Conservation (phyloP, 768 basidiomycete genomes). For the Agaricus subrufescens region DNA sequence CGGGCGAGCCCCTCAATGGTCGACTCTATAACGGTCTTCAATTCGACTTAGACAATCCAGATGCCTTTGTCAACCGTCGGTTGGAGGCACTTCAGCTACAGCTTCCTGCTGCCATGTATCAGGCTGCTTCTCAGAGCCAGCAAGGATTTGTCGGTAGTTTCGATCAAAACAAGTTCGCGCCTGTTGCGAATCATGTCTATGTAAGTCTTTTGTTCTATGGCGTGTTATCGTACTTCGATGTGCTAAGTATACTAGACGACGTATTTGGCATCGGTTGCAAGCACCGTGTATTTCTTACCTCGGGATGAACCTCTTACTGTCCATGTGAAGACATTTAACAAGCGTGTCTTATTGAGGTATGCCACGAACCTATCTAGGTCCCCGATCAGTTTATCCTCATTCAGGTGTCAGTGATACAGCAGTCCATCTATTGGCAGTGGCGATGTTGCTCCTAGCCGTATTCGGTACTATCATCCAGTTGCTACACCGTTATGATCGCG, state of each 20-base stretch:
- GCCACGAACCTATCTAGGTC: background rate
- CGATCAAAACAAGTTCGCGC: conserved; percentile 28
- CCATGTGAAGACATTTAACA: conserved; percentile 37
- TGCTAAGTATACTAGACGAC: conserved; percentile 24
- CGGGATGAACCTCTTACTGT: conserved; percentile 29
- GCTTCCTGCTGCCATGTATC: conserved; percentile 48
- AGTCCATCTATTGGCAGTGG: conserved; percentile 36
- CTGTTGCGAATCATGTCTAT: conserved; percentile 39
- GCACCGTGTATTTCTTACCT: conserved; percentile 45
- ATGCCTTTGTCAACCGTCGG: conserved; percentile 34
- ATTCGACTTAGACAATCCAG: conserved; percentile 38
- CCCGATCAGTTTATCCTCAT: background rate
- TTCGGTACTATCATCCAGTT: conserved; percentile 40
- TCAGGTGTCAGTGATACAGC: conserved; percentile 29
- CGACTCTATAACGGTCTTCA: conserved; percentile 51
- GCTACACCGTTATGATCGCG: conserved; percentile 40
- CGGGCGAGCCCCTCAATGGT: conserved; percentile 38
- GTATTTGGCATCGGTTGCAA: conserved; percentile 47
- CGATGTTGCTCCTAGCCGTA: conserved; percentile 40
- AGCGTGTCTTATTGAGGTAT: conserved; percentile 47
- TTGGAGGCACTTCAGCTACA: conserved; percentile 41
- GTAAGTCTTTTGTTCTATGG: conserved; percentile 28
- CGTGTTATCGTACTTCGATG: background rate
- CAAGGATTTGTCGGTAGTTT: conserved; percentile 36
- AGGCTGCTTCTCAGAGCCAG: conserved; percentile 35